Evolutionary conservation across 306 rosid genomes (phyloP), one percentile per base, ranked within the genome.

Genomic region (Vigna mungo): DNA sequence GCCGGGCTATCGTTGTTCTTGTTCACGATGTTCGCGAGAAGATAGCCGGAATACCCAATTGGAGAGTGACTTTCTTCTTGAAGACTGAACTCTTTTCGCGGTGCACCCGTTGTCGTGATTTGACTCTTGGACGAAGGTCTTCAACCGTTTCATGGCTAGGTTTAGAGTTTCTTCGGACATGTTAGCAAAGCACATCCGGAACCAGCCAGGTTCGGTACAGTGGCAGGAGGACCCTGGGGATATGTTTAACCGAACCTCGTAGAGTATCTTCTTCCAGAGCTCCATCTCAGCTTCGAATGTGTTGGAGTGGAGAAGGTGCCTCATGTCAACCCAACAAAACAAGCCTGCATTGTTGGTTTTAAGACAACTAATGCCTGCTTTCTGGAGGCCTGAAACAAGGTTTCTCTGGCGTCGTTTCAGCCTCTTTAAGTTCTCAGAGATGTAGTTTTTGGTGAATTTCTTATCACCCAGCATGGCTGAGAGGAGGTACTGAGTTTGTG

Each of bases 321-420:
- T 88, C 97, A 93, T 90, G 80, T 93, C 90, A 4, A 93, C 97
- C 97, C 97, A 93, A 23, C 92, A 90, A 67, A 89, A 93, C 58
- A 93, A 65, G 8, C 92, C 96, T 0, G 96, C 97, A 80, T 92
- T 92, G 72, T 87, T 92, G 55, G 94, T 88, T 62, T 89, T 64
- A 0, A 93, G 89, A 69, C 89, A 90, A 37, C 80, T 67, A 3
- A 93, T 83, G 0, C 91, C 91, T 3, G 91, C 89, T 52, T 88
- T 90, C 5, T 70, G 54, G 32, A 93, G 86, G 5, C 97, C 94
- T 0, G 83, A 68, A 2, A 82, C 85, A 0, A 93, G 89, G 86
- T 52, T 85, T 72, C 69, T 80, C 14, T 89, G 97, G 2, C 89
- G 84, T 64, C 81, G 68, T 68, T 79, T 79, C 1, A 93, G 91